A percentile compares a stretch with the other conserved stretches of the same genome.
Conservation (phyloP, 805 yeast species). For the Nakazawaea wyomingensis region DNA sequence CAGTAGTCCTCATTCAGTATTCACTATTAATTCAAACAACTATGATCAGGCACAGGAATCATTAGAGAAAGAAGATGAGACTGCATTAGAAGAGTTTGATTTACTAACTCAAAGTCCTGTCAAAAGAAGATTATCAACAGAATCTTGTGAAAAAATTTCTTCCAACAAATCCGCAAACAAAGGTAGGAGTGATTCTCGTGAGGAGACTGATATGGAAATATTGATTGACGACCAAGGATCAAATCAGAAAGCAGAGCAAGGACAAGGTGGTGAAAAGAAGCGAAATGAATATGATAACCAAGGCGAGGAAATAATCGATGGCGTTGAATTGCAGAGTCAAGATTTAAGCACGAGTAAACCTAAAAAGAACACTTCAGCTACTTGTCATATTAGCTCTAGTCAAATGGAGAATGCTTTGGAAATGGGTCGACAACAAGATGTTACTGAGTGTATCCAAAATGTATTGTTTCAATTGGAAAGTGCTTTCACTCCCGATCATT, state of each 20-base stretch:
- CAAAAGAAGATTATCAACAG: constrained; percentile 12
- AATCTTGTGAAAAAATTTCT: constrained; percentile 5
- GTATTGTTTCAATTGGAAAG: constrained; percentile 89
- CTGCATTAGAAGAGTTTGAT: neutral
- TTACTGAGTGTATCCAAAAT: constrained; percentile 94
- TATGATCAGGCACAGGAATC: neutral
- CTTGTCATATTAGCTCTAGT: constrained; percentile 39
- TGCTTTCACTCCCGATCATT: constrained; percentile 61
- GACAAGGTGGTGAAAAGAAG: neutral
- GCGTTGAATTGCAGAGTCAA: neutral
- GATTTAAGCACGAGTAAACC: constrained; percentile 11
- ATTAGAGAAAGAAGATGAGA: neutral
- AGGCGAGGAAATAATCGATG: neutral
- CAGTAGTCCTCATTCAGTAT: neutral
- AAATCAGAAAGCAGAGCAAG: neutral
- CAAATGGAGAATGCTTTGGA: constrained; percentile 73
- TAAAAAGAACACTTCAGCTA: constrained; percentile 8
- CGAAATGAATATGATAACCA: neutral
- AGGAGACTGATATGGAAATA: constrained; percentile 3
- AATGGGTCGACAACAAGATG: constrained; percentile 93
- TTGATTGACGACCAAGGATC: neutral
- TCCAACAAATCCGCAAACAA: neutral
- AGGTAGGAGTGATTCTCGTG: constrained; percentile 1
- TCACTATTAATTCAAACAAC: neutral
- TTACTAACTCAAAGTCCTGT: constrained; percentile 1